These are phyloP conservation scores for Hypericum perforatum DNA, from an alignment of 345 rosid genomes.

Conservation along the genomic window DNA sequence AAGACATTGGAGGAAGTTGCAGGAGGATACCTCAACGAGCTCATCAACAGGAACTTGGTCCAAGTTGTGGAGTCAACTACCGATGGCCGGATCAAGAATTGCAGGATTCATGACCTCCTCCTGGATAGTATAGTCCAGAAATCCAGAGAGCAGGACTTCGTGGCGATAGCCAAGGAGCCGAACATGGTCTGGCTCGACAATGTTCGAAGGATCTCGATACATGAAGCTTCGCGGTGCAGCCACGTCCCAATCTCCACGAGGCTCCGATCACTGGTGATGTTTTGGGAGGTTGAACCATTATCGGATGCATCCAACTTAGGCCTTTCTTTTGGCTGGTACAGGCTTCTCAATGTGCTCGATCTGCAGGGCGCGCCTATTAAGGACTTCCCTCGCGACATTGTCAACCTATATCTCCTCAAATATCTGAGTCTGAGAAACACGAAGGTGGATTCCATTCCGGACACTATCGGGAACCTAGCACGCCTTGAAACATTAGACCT, in stretches of 20 bases:
- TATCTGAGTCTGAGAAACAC: neutral
- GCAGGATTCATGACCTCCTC: slow-evolving; percentile 32
- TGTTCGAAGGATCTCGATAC: slow-evolving; percentile 33
- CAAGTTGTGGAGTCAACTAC: slow-evolving; percentile 18
- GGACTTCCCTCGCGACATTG: neutral
- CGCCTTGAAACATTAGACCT: neutral
- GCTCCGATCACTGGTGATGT: neutral
- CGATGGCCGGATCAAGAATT: slow-evolving; percentile 25
- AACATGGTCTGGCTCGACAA: slow-evolving; percentile 18
- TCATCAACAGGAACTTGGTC: slow-evolving; percentile 30
- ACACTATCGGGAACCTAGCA: neutral
- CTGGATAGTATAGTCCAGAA: slow-evolving; percentile 24
- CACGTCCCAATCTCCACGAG: neutral
- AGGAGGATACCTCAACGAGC: slow-evolving; percentile 33
- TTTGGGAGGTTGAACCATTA: neutral
- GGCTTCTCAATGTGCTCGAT: neutral
- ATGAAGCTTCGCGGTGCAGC: neutral
- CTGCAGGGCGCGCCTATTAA: neutral
- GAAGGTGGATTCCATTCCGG: neutral
- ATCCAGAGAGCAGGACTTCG: slow-evolving; percentile 32
- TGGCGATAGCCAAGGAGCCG: slow-evolving; percentile 15
- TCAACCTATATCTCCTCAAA: neutral
- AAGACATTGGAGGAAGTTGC: slow-evolving; percentile 37
- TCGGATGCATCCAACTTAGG: neutral
- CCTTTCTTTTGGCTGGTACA: neutral